Evolutionary conservation across 331 rosid species (phyloP).

Genomic region (Acacia concinna): DNA sequence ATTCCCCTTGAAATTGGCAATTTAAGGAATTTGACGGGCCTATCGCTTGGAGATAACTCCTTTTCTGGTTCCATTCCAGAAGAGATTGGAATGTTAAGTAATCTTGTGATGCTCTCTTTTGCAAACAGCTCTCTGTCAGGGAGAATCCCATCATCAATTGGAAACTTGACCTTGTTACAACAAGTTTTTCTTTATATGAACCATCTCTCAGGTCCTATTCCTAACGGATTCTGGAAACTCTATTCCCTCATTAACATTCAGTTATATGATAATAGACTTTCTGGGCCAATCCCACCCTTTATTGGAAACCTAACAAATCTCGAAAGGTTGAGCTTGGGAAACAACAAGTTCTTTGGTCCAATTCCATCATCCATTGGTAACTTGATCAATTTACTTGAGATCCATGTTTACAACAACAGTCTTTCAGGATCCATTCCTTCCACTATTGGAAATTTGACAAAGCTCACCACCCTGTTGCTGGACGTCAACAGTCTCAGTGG

Average conservation of each 20-base stretch:
- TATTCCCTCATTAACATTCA: not conserved
- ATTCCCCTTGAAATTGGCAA: not conserved
- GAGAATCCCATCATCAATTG: not conserved
- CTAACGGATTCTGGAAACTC: not conserved
- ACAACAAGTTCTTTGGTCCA: not conserved
- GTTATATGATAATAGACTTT: not conserved
- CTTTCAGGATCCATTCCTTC: not conserved
- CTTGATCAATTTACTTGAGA: not conserved
- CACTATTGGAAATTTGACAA: not conserved
- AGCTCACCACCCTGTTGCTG: not conserved
- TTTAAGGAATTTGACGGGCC: not conserved
- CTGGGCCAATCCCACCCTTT: not conserved
- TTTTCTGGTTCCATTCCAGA: not conserved
- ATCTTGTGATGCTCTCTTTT: not conserved
- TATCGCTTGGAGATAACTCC: not conserved
- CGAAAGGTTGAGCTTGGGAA: accelerated
- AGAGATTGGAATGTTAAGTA: not conserved
- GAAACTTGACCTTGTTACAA: not conserved
- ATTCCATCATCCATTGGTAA: not conserved
- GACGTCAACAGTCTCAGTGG: conserved; percentile 25
- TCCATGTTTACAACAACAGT: not conserved
- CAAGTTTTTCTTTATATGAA: accelerated
- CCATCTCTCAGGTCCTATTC: not conserved
- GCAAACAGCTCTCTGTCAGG: not conserved
- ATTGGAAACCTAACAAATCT: not conserved